These are phyloP conservation scores for Santalum album DNA, from an alignment of 164 flowering plant genomes.

Conservation along the genomic window DNA sequence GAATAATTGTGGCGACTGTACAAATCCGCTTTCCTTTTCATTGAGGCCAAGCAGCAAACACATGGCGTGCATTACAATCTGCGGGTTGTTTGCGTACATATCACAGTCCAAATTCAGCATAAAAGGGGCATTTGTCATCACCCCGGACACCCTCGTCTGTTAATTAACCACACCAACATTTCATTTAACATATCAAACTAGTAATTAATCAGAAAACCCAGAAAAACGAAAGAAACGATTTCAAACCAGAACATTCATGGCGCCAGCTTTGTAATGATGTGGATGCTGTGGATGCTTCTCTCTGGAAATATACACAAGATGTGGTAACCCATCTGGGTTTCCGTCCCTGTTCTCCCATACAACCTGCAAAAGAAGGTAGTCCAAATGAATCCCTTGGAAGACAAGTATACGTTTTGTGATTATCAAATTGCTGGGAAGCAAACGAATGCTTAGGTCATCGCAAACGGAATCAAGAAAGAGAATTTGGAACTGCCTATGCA, in stretches of 20 bases:
- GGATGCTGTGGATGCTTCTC: constrained; percentile 51
- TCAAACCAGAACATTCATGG: constrained; percentile 59
- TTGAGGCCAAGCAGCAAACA: constrained; percentile 31
- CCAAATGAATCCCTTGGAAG: too few relatives aligned
- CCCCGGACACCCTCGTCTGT: constrained; percentile 58
- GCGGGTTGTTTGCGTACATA: constrained; percentile 54
- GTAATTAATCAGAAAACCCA: not conserved
- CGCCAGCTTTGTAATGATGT: constrained; percentile 70
- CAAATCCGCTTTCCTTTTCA: constrained; percentile 32
- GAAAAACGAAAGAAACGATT: not conserved
- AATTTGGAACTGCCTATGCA: too few relatives aligned
- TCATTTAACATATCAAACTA: not conserved
- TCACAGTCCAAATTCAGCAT: constrained; percentile 75
- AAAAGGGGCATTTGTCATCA: constrained; percentile 65
- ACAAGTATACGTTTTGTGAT: too few relatives aligned
- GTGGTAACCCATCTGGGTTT: constrained; percentile 32
- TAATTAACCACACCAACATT: not conserved
- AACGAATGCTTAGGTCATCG: too few relatives aligned
- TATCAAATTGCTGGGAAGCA: too few relatives aligned
- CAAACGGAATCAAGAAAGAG: too few relatives aligned
- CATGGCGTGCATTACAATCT: constrained; percentile 43
- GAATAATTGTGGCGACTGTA: constrained; percentile 46
- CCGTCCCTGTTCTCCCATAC: constrained; percentile 44
- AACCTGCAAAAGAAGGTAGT: constrained; percentile 19
- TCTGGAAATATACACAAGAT: constrained; percentile 48